Evolutionary conservation across 1,284 basidiomycete species (phyloP).

Genomic region (Cryptococcus sp.): DNA sequence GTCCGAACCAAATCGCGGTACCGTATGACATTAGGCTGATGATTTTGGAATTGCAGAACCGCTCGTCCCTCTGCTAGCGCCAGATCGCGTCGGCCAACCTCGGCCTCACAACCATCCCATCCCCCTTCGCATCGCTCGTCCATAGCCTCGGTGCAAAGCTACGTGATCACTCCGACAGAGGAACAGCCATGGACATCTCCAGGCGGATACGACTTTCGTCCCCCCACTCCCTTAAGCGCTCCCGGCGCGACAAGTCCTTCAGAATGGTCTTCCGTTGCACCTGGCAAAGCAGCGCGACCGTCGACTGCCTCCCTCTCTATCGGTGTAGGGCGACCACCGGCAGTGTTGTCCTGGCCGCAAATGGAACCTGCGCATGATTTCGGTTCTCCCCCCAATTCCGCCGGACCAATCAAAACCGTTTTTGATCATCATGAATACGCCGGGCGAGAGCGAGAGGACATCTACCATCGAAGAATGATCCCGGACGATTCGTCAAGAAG

Average conservation of each 20-base stretch:
- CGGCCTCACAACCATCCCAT: background rate
- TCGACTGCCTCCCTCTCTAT: background rate
- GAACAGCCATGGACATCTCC: constrained; percentile 16
- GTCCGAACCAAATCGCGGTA: constrained; percentile 1
- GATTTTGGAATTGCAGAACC: constrained; percentile 8
- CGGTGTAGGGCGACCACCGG: background rate
- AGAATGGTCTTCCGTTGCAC: constrained; percentile 18
- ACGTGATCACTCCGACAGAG: constrained; percentile 21
- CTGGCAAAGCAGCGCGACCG: constrained; percentile 4
- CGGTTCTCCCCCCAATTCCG: background rate
- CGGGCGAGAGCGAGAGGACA: constrained; percentile 1
- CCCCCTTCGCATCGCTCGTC: constrained; percentile 21
- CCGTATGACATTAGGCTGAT: background rate
- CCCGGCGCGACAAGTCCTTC: constrained; percentile 2
- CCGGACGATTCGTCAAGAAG: constrained; percentile 7
- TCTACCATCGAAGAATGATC: background rate
- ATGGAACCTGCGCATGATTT: constrained; percentile 11
- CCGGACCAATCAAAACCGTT: background rate
- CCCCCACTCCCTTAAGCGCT: background rate
- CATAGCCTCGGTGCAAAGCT: constrained; percentile 18
- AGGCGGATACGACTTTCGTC: constrained; percentile 20
- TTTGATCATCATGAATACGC: constrained; percentile 12
- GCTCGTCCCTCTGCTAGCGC: constrained; percentile 15
- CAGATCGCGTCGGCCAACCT: constrained; percentile 13
- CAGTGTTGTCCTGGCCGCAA: constrained; percentile 17